phyloP scores from a whole-genome alignment of 176 grass and related monocot genomes.

The Ensete glaucum region DNA sequence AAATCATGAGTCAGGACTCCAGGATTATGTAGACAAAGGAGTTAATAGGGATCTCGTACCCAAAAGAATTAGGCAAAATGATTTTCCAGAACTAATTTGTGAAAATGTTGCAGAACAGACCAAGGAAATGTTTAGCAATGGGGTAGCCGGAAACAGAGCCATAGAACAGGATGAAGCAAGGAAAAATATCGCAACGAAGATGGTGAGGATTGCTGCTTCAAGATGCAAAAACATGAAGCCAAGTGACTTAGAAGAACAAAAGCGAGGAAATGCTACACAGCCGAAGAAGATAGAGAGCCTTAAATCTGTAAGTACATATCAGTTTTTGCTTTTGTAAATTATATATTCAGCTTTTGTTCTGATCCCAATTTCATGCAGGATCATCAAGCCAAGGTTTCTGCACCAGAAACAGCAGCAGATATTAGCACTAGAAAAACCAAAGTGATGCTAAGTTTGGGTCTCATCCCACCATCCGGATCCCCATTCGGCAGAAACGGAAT shows the following conservation, averaged over 20 bases:
- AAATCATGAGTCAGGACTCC: background rate
- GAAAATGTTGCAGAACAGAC: background rate
- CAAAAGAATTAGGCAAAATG: conserved; percentile 4
- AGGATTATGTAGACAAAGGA: background rate
- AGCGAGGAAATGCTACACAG: conserved; percentile 13
- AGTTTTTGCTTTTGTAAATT: background rate
- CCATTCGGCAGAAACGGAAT: conserved; percentile 33
- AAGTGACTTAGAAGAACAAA: background rate
- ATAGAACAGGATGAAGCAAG: background rate
- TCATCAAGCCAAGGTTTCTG: background rate
- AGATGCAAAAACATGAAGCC: background rate
- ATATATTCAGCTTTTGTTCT: background rate
- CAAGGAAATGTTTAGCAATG: background rate
- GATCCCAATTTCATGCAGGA: background rate
- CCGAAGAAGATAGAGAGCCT: conserved; percentile 6
- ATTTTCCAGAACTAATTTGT: background rate
- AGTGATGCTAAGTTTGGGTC: conserved; percentile 65
- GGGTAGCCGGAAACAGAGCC: background rate
- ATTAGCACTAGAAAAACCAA: conserved; percentile 38
- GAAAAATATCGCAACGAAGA: conserved; percentile 3
- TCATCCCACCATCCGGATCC: conserved; percentile 70
- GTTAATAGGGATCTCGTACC: background rate
- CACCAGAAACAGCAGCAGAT: conserved; percentile 22
- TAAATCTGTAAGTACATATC: conserved; percentile 5
- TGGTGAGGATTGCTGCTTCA: background rate